These are phyloP conservation scores for Hypoxylon sp. DNA, from an alignment of 2,329 filamentous ascomycete species.

Conservation along the genomic window DNA sequence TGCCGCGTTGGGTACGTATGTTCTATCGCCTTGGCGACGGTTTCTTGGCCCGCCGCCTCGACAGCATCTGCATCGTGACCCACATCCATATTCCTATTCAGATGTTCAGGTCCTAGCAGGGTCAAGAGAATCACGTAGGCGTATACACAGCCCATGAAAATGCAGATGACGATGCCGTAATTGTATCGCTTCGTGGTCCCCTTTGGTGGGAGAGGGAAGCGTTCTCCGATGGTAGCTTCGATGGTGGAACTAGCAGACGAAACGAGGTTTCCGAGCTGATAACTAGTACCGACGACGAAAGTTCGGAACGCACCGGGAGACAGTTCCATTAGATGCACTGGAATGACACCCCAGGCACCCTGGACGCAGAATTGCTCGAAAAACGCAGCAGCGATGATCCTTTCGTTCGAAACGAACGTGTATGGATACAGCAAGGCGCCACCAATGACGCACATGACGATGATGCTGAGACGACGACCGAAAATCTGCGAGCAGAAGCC, in stretches of 20 bases:
- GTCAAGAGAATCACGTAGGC: slow-evolving; percentile 73
- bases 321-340: slow-evolving; percentile 84
- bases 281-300: slow-evolving; percentile 80
- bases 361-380: slow-evolving; percentile 87
- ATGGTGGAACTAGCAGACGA: slow-evolving; percentile 80
- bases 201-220: slow-evolving; percentile 76
- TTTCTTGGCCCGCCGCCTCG: slow-evolving; percentile 61
- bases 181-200: slow-evolving; percentile 70
- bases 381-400: slow-evolving; percentile 84
- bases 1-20: slow-evolving; percentile 47
- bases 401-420: slow-evolving; percentile 74
- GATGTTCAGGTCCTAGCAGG: slow-evolving; percentile 72
- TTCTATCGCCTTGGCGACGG: slow-evolving; percentile 53
- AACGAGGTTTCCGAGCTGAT: slow-evolving; percentile 84
- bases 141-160: slow-evolving; percentile 91
- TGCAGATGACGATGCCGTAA: slow-evolving; percentile 88
- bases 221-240: slow-evolving; percentile 80
- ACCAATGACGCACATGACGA: slow-evolving; percentile 74
- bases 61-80: slow-evolving; percentile 64
- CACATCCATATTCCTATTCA: slow-evolving; percentile 66
- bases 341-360: slow-evolving; percentile 82
- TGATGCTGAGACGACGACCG: slow-evolving; percentile 77
- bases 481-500: slow-evolving; percentile 79
- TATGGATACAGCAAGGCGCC: slow-evolving; percentile 88
- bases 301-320: slow-evolving; percentile 80